Conservation (phyloP, 2,329 filamentous ascomycete species). For the Ceratocystis lukuohia region DNA sequence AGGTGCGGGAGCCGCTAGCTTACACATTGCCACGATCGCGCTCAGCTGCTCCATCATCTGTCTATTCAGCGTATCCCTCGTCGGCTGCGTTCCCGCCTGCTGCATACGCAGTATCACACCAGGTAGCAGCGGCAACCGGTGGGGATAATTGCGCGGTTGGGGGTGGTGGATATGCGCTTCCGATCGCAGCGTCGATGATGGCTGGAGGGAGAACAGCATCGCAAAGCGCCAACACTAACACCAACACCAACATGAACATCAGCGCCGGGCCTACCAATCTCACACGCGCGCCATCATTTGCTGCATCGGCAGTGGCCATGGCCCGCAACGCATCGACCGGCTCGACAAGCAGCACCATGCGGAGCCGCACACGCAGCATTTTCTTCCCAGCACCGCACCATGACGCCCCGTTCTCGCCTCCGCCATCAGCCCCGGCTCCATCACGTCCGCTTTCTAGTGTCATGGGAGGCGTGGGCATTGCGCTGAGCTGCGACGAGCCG, state of each 20-base stretch:
- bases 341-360: not conserved
- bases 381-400: constrained; percentile 13
- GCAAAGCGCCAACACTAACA: not conserved
- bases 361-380: constrained; percentile 9
- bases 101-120: not conserved
- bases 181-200: constrained; percentile 12
- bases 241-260: not conserved
- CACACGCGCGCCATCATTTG: not conserved
- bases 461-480: constrained; percentile 10
- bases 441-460: not conserved
- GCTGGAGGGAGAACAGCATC: not conserved
- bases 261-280: not conserved
- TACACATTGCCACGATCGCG: not conserved
- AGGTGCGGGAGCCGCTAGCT: not conserved
- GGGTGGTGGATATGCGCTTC: not conserved
- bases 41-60: not conserved
- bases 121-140: not conserved
- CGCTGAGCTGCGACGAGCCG: constrained; percentile 11
- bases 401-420: constrained; percentile 11
- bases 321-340: not conserved
- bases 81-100: not conserved
- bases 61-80: not conserved
- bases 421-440: not conserved
- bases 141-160: not conserved
- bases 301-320: constrained; percentile 12